phyloP scores from a whole-genome alignment of 140 eudicot species.

The Cichorium intybus region DNA sequence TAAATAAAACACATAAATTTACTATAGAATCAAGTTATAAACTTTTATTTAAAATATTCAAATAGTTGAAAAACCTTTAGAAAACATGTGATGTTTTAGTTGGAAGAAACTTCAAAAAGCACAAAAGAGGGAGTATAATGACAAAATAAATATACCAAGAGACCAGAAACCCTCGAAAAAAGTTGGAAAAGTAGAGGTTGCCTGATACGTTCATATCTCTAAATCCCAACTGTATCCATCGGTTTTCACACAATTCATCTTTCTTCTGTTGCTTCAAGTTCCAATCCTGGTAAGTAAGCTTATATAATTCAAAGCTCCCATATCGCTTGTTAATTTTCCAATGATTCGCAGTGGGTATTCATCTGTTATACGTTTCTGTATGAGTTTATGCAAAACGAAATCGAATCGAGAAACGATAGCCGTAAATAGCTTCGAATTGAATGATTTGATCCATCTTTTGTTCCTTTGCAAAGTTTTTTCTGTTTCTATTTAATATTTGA shows the following conservation, averaged over 20 bases:
- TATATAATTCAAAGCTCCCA: not conserved
- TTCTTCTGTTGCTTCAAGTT: not conserved
- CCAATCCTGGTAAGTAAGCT: constrained; percentile 7
- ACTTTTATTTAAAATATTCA: too few relatives aligned
- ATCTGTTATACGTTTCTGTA: constrained; percentile 7
- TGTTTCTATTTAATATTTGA: not conserved
- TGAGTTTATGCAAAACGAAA: constrained; percentile 2
- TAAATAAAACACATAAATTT: not conserved
- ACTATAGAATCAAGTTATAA: not conserved
- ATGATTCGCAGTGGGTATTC: constrained; percentile 11
- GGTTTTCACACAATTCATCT: constrained; percentile 8
- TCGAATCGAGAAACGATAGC: constrained; percentile 1
- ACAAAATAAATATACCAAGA: constrained; percentile 20
- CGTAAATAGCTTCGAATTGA: not conserved
- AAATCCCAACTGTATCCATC: constrained; percentile 17
- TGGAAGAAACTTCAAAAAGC: not conserved
- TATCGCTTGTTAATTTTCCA: not conserved
- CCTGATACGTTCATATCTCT: constrained; percentile 1
- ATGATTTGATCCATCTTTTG: constrained; percentile 4
- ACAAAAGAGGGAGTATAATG: constrained; percentile 19
- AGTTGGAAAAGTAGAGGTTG: not conserved
- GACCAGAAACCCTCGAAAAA: constrained; percentile 12
- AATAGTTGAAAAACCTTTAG: not conserved
- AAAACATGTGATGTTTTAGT: not conserved
- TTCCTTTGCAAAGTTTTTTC: not conserved